A percentile compares a stretch with the other conserved stretches of the same genome.
These are phyloP conservation scores for Hylodesmum podocarpum DNA, from an alignment of 306 rosid species.

Conservation along the genomic window DNA sequence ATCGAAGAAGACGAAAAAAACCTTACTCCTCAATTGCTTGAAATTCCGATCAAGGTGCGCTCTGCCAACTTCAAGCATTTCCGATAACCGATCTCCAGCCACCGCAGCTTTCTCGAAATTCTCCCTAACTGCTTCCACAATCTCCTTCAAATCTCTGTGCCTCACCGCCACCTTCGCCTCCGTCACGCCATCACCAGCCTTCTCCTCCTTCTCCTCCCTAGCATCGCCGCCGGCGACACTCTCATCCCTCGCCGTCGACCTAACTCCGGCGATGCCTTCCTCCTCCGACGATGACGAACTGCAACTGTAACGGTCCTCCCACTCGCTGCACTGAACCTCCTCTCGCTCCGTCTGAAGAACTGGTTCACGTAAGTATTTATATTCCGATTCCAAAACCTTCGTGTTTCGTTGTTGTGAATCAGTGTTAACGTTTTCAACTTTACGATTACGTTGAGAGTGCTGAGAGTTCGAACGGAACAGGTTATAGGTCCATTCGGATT, in stretches of 20 bases:
- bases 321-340: constrained; percentile 94
- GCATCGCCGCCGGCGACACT: constrained; percentile 29
- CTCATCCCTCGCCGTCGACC: constrained; percentile 45
- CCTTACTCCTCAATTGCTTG: constrained; percentile 75
- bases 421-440: neutral
- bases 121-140: constrained; percentile 71
- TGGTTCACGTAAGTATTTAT: neutral
- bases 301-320: constrained; percentile 83
- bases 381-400: constrained; percentile 21
- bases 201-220: constrained; percentile 32
- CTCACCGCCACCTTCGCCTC: constrained; percentile 66
- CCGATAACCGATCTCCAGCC: constrained; percentile 79
- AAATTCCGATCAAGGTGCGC: constrained; percentile 87
- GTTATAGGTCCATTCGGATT: constrained; percentile 1
- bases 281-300: constrained; percentile 67
- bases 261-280: constrained; percentile 37
- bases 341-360: constrained; percentile 59
- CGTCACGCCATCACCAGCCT: constrained; percentile 39
- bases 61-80: constrained; percentile 71
- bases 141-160: constrained; percentile 85
- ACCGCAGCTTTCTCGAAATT: constrained; percentile 80
- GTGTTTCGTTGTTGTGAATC: neutral
- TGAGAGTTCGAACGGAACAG: constrained; percentile 13
- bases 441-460: neutral
- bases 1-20: neutral